Evolutionary conservation across 305 asterid species (phyloP).

Genomic region (Fraxinus dipetala): DNA sequence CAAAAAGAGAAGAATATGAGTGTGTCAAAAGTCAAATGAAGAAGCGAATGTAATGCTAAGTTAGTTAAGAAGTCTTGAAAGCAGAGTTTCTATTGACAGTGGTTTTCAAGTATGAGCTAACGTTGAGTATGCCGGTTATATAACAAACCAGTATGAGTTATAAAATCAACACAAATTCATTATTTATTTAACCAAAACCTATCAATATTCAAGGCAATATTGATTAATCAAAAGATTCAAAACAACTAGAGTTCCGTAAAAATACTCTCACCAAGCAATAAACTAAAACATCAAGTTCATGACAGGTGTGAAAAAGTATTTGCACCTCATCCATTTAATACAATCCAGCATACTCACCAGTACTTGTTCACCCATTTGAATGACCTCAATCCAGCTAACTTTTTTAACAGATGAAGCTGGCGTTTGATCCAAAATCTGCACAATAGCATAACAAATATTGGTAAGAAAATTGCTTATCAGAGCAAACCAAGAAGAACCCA

Average conservation of each 20-base stretch:
- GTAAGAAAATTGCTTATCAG: not conserved
- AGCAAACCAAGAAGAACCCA: conserved; percentile 14
- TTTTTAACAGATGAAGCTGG: conserved; percentile 61
- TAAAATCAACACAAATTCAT: not conserved
- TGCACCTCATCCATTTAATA: not conserved
- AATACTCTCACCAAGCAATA: not conserved
- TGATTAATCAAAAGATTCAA: not conserved
- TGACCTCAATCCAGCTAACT: conserved; percentile 76
- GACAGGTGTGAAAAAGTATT: not conserved
- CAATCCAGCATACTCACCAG: conserved; percentile 28
- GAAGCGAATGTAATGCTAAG: not conserved
- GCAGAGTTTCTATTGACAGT: not conserved
- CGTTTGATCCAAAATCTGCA: conserved; percentile 65
- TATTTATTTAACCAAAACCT: not conserved
- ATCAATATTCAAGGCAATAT: not conserved
- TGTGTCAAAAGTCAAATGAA: not conserved
- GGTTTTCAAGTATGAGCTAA: not conserved
- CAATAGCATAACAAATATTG: not conserved
- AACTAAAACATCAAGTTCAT: not conserved
- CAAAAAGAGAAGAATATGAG: not conserved
- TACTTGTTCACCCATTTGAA: conserved; percentile 67
- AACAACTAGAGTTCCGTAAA: not conserved
- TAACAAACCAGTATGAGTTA: not conserved
- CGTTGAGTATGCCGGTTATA: not conserved
- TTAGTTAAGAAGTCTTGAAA: not conserved